Conservation (phyloP, 2,329 filamentous ascomycete genomes). For the Leptographium radiaticola region DNA sequence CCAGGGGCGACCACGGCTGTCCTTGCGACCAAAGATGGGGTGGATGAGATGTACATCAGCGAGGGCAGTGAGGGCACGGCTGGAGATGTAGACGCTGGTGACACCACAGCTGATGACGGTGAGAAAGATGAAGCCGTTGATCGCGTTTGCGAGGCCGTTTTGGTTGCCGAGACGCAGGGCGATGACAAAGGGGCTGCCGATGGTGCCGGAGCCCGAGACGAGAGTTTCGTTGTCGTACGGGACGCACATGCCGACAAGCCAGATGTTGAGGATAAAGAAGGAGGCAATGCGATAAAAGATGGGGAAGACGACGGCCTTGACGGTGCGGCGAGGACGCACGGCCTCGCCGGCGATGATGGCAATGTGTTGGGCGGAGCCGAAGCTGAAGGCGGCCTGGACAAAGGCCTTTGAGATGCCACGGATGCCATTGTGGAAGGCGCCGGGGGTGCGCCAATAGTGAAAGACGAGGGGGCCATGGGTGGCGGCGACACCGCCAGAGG, state of each 20-base stretch:
- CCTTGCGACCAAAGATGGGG: conserved; percentile 51
- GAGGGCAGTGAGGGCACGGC: conserved; percentile 65
- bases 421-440: conserved; percentile 28
- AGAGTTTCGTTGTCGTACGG: conserved; percentile 47
- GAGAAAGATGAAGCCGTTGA: conserved; percentile 5
- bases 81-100: conserved; percentile 58
- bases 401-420: conserved; percentile 24
- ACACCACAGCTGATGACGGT: conserved; percentile 24
- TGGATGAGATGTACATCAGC: conserved; percentile 63
- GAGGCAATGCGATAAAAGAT: conserved; percentile 64
- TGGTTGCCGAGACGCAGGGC: conserved; percentile 34
- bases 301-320: conserved; percentile 58
- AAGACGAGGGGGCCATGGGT: conserved; percentile 6
- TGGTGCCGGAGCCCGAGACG: conserved; percentile 39
- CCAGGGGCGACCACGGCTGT: conserved; percentile 47
- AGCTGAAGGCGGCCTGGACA: conserved; percentile 16
- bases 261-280: conserved; percentile 51
- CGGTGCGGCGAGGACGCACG: conserved; percentile 55
- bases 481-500: conserved; percentile 22
- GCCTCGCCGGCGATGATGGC: conserved; percentile 69
- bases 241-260: conserved; percentile 59
- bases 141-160: conserved; percentile 2
- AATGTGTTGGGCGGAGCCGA: conserved; percentile 38
- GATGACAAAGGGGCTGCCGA: conserved; percentile 49
- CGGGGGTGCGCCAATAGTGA: conserved; percentile 18